Evolutionary conservation across 75 land plant genomes (phyloP), one percentile per base, ranked within the genome.

Genomic region (Cupressus sempervirens): DNA sequence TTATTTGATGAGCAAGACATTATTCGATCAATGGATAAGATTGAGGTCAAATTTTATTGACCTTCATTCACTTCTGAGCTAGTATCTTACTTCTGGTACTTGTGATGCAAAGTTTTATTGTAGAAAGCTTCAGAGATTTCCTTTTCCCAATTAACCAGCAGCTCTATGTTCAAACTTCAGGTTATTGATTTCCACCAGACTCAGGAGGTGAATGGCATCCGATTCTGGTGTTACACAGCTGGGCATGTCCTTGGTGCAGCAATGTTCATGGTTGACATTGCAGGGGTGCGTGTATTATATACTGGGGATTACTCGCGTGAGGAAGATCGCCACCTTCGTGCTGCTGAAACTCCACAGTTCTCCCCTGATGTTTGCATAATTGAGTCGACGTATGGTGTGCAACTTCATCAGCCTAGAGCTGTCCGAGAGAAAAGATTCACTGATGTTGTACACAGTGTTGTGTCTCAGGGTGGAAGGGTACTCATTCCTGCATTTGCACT

Each of bases 201-300:
- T 3, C 80, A 94, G 72, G 99, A 98, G 84, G 95, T 98, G 35
- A 96, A 96, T 89, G 99, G 98, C 29, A 96, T 98, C 76, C 91
- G 93, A 26, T 98, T 98, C 82, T 98, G 98, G 99, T 94, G 99
- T 83, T 98, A 98, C 87, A 98, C 98, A 53, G 96, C 98, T 80
- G 96, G 99, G 18, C 99, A 96, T 88, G 95, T 96, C 18, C 91
- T 97, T 65, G 98, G 99, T 90, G 99, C 98, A 56, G 99, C 99
- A 82, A 96, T 98, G 99, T 98, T 98, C 85, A 98, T 98, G 98
- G 99, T 98, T 30, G 99, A 98, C 76, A 98, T 98, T 84, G 98
- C 97, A 85, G 97, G 99, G 81, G 94, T 96, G 12, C 90, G 97
- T 14, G 92, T 98, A 46, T 93, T 98, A 36, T 98, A 98, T 75